Percentiles rank a stretch among this genome's conserved stretches.
phyloP scores from a whole-genome alignment of 2,329 filamentous ascomycete species.

The Xylariaceae sp. region DNA sequence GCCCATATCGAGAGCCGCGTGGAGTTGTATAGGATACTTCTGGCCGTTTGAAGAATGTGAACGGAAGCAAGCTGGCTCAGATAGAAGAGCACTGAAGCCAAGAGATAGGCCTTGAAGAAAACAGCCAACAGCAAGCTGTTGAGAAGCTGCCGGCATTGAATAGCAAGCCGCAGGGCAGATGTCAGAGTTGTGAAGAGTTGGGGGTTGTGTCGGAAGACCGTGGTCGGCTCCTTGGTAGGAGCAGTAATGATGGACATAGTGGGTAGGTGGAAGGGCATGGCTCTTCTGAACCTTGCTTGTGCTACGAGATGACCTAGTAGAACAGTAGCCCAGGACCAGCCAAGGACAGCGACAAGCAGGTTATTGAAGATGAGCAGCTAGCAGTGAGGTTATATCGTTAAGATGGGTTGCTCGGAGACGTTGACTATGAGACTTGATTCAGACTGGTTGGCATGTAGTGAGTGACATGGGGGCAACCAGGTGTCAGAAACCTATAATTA shows the following conservation, averaged over 20 bases:
- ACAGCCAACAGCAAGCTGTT: slow-evolving; percentile 41
- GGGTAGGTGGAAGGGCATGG: slow-evolving; percentile 25
- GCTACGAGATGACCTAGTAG: not conserved
- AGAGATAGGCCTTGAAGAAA: slow-evolving; percentile 40
- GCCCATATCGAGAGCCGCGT: slow-evolving; percentile 1
- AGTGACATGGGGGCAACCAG: not conserved
- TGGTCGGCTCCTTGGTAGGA: slow-evolving; percentile 44
- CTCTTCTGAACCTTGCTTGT: not conserved
- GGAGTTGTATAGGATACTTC: slow-evolving; percentile 12
- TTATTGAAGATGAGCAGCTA: not conserved
- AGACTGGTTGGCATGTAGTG: slow-evolving; percentile 6
- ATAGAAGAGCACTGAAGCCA: slow-evolving; percentile 38
- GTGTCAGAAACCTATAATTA: not conserved
- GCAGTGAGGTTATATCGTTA: not conserved
- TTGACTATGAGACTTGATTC: slow-evolving; percentile 6
- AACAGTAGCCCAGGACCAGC: not conserved
- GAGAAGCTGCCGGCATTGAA: slow-evolving; percentile 46
- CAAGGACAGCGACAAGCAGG: not conserved
- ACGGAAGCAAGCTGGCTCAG: slow-evolving; percentile 40
- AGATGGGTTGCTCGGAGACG: not conserved
- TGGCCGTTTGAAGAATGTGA: slow-evolving; percentile 40
- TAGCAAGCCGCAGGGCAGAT: slow-evolving; percentile 43
- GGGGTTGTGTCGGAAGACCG: slow-evolving; percentile 40
- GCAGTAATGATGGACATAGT: slow-evolving; percentile 48
- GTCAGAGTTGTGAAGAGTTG: slow-evolving; percentile 42